These are phyloP conservation scores for Ophiocordyceps camponoti-saundersi DNA, from an alignment of 2,329 filamentous ascomycete genomes.

Conservation along the genomic window DNA sequence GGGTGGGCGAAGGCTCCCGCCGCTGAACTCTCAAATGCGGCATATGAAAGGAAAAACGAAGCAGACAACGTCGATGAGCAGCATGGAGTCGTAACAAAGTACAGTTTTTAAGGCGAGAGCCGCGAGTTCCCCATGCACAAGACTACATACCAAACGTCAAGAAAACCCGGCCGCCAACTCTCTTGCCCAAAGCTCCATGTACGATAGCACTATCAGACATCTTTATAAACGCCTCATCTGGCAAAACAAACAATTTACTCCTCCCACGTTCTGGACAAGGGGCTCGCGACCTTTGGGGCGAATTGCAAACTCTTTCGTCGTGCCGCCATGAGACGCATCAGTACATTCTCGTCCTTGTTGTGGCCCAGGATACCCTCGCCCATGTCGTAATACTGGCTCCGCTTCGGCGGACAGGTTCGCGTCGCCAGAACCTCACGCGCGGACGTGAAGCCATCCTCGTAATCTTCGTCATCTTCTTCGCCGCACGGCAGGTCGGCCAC, in stretches of 20 bases:
- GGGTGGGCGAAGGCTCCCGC: too few relatives aligned
- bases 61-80: too few relatives aligned
- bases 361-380: constrained; percentile 26
- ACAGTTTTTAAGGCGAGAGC: not conserved
- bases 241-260: constrained; percentile 3
- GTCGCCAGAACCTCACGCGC: constrained; percentile 22
- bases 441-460: constrained; percentile 10
- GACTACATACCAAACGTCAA: not conserved
- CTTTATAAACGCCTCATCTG: not conserved
- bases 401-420: constrained; percentile 38
- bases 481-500: constrained; percentile 32
- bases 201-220: not conserved
- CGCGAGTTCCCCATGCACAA: not conserved
- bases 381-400: constrained; percentile 18
- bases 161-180: not conserved
- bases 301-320: constrained; percentile 64
- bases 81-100: not conserved
- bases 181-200: not conserved
- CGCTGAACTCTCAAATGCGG: too few relatives aligned
- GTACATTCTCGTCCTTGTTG: constrained; percentile 38
- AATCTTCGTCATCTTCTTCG: constrained; percentile 17
- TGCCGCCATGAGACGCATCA: constrained; percentile 51
- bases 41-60: too few relatives aligned
- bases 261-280: constrained; percentile 42
- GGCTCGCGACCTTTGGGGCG: constrained; percentile 59